A percentile compares a stretch with the other conserved stretches of the same genome.
Conservation (phyloP, 495 filamentous ascomycete species). For the Tuber melanosporum region DNA sequence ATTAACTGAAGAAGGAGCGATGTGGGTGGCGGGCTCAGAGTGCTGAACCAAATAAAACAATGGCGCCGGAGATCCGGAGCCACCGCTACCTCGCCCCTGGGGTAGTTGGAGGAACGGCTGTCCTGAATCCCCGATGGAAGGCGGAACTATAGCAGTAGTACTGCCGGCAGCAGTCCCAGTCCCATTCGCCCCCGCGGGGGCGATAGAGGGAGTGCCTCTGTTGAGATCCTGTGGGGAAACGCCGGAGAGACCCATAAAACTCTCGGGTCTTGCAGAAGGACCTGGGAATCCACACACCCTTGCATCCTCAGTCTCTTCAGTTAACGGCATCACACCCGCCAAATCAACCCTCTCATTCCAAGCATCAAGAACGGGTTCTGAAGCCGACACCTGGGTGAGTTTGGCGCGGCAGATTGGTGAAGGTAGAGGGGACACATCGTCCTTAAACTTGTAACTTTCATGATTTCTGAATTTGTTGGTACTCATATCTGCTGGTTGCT, state of each 20-base stretch:
- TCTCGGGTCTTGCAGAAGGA: neutral
- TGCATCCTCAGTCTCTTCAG: neutral
- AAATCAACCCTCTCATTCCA: neutral
- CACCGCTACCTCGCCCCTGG: too few relatives aligned
- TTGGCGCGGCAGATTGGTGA: neutral
- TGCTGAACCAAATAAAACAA: too few relatives aligned
- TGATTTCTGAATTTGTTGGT: neutral
- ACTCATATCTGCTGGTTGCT: neutral
- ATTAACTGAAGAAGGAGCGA: too few relatives aligned
- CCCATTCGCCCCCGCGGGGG: neutral
- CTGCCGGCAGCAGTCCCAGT: neutral
- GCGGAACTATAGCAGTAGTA: too few relatives aligned
- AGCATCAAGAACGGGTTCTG: neutral
- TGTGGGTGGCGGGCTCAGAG: too few relatives aligned
- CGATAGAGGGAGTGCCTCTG: neutral
- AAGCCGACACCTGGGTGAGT: neutral
- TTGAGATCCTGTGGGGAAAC: neutral
- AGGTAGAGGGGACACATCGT: neutral
- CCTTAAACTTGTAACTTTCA: neutral
- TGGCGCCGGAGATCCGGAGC: too few relatives aligned
- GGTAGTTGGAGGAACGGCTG: too few relatives aligned
- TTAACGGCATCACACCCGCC: neutral
- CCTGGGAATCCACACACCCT: neutral
- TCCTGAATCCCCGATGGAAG: too few relatives aligned
- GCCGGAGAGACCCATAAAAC: neutral